phyloP scores from a whole-genome alignment of 345 rosid genomes.

The Eucalyptus curtisii region DNA sequence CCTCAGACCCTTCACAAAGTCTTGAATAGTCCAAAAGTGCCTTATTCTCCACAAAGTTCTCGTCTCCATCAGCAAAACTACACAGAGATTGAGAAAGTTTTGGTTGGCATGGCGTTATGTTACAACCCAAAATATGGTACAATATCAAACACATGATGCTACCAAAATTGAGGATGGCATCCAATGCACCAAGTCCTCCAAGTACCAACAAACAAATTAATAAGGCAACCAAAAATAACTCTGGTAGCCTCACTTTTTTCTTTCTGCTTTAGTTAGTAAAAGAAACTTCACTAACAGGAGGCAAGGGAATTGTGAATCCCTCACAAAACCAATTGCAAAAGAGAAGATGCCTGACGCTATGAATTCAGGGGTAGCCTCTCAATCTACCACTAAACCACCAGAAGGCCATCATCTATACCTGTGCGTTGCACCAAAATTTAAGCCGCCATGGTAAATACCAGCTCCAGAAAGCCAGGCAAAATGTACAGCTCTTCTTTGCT shows the following conservation, averaged over 20 bases:
- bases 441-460: slow-evolving; percentile 90
- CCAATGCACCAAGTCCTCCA: background rate
- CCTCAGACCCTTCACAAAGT: slow-evolving; percentile 62
- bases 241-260: background rate
- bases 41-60: slow-evolving; percentile 96
- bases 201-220: background rate
- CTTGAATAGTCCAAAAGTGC: slow-evolving; percentile 82
- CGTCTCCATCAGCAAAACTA: slow-evolving; percentile 86
- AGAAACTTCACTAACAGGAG: background rate
- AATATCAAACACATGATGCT: background rate
- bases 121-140: background rate
- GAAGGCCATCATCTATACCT: slow-evolving; percentile 29
- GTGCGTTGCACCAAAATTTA: slow-evolving; percentile 92
- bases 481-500: slow-evolving; percentile 96
- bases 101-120: background rate
- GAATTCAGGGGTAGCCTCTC: background rate
- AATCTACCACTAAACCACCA: background rate
- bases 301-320: background rate
- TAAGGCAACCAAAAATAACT: background rate
- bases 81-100: slow-evolving; percentile 2
- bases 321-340: background rate
- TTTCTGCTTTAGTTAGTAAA: background rate
- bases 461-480: slow-evolving; percentile 99
- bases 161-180: background rate
- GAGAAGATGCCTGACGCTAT: background rate